Conservation (phyloP, 2,329 filamentous ascomycete species). For the Boeremia exigua region DNA sequence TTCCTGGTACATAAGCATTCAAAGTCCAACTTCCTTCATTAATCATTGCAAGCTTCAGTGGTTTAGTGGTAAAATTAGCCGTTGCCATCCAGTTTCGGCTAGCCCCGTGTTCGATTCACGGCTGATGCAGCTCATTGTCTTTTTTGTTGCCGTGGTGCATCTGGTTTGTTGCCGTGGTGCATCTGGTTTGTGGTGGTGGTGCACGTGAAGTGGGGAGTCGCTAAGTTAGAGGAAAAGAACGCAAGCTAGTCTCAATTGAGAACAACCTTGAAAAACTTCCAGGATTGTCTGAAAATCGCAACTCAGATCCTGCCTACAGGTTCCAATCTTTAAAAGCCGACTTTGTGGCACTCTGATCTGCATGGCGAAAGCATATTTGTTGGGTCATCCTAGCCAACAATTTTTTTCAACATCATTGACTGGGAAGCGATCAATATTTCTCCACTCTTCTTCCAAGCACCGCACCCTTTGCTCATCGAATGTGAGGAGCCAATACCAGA, state of each 20-base stretch:
- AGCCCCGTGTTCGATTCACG: constrained; percentile 2
- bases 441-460: constrained; percentile 35
- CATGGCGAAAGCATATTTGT: constrained; percentile 45
- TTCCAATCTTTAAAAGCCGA: constrained; percentile 25
- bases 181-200: no score
- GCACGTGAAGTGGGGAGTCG: no score
- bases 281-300: no score
- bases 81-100: constrained; percentile 2
- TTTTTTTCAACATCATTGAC: constrained; percentile 43
- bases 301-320: constrained; percentile 31
- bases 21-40: no score
- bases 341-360: constrained; percentile 42
- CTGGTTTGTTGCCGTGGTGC: no score
- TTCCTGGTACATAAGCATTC: no score
- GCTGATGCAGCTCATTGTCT: background rate
- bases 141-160: background rate
- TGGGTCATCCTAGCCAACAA: constrained; percentile 35
- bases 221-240: no score
- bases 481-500: constrained; percentile 29
- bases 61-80: constrained; percentile 7
- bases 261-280: no score
- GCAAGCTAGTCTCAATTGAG: no score
- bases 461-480: constrained; percentile 33
- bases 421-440: constrained; percentile 41
- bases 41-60: background rate